Conservation (phyloP, 73 alveolate genomes). For the Durusdinium trenchii region DNA sequence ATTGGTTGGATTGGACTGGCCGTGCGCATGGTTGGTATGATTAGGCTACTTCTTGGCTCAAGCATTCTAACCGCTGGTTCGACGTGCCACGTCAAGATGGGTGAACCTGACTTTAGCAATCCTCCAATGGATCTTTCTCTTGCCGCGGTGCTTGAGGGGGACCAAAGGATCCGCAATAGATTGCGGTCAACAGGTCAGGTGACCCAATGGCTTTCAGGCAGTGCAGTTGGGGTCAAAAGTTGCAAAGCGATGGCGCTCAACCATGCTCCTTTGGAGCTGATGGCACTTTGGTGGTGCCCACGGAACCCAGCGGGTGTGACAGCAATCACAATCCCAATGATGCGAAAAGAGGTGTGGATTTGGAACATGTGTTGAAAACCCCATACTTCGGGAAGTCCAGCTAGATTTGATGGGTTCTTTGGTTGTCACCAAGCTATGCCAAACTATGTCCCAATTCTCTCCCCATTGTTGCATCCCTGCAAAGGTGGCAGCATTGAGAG, state of each 20-base stretch:
- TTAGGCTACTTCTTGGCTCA: background rate
- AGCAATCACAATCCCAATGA: background rate
- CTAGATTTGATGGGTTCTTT: background rate
- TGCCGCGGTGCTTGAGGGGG: background rate
- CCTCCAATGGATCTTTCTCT: background rate
- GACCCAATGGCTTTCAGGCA: background rate
- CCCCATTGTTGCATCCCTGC: too few relatives aligned
- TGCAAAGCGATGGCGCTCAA: background rate
- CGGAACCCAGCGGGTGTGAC: background rate
- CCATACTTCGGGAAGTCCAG: background rate
- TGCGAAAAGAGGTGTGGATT: conserved; percentile 17
- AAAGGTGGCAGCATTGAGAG: background rate
- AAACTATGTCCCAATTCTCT: background rate
- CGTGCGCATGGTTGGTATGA: background rate
- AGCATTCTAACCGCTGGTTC: too few relatives aligned
- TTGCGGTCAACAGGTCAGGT: background rate
- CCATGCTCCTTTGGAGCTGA: background rate
- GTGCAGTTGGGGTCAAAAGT: background rate
- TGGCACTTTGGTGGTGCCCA: conserved; percentile 30
- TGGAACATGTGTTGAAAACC: background rate
- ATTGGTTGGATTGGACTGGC: background rate
- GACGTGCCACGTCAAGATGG: too few relatives aligned
- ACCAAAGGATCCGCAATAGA: background rate
- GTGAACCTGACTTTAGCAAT: background rate
- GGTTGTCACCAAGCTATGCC: too few relatives aligned